phyloP scores from a whole-genome alignment of 768 basidiomycete genomes.

The Leucocoprinus leucothites region DNA sequence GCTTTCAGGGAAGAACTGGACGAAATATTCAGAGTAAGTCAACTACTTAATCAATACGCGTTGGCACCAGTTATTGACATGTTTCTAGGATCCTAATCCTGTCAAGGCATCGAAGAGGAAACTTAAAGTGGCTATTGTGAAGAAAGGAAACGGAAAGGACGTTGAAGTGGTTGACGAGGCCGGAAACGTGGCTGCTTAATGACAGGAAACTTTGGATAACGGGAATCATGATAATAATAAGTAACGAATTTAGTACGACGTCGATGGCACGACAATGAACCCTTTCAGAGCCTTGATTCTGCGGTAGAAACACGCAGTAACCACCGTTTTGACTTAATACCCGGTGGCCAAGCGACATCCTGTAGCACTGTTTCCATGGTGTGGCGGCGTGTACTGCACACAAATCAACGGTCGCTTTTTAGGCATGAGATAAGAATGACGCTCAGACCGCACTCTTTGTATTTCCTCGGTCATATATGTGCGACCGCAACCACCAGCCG shows the following conservation, averaged over 20 bases:
- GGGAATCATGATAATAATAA: neutral
- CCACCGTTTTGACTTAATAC: neutral
- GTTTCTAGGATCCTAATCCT: conserved; percentile 32
- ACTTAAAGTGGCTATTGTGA: conserved; percentile 35
- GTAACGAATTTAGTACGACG: neutral
- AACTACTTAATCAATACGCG: neutral
- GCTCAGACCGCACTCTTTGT: no score
- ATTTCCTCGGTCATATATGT: no score
- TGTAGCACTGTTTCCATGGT: no score
- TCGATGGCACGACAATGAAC: no score
- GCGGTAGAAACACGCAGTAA: neutral
- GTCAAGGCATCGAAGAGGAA: conserved; percentile 39
- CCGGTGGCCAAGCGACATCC: no score
- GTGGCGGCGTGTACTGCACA: no score
- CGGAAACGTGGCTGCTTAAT: conserved; percentile 5
- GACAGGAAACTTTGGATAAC: neutral
- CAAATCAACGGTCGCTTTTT: no score
- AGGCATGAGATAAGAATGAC: no score
- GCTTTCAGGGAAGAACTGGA: conserved; percentile 35
- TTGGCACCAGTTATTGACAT: neutral
- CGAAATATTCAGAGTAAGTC: conserved; percentile 35
- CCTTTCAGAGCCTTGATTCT: no score
- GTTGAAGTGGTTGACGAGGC: conserved; percentile 11
- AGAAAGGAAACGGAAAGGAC: conserved; percentile 25
- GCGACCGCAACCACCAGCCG: no score